phyloP scores from a whole-genome alignment of 2,329 filamentous ascomycete species.

The Hypoxylon sp. region DNA sequence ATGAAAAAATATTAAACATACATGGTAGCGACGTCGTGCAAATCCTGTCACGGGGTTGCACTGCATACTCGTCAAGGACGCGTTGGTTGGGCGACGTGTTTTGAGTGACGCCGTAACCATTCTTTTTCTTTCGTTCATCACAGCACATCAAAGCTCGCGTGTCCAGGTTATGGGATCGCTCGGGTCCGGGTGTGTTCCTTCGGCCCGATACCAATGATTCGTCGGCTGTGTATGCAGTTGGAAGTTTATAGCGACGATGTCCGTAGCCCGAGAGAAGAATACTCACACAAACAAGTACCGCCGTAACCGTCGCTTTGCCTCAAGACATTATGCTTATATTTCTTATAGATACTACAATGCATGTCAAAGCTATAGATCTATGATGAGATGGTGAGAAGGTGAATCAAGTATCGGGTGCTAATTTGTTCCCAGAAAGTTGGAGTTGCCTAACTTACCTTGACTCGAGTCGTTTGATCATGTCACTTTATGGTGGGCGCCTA shows the following conservation, averaged over 20 bases:
- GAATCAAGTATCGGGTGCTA: not conserved
- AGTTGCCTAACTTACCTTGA: no score
- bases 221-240: slow-evolving; percentile 6
- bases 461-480: not conserved
- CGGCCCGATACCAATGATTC: slow-evolving; percentile 30
- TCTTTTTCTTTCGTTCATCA: slow-evolving; percentile 10
- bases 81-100: slow-evolving; percentile 20
- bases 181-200: slow-evolving; percentile 5
- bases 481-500: not conserved
- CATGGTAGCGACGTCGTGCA: slow-evolving; percentile 15
- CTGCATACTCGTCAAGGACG: slow-evolving; percentile 25
- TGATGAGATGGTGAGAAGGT: not conserved
- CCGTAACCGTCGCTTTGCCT: not conserved
- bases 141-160: slow-evolving; percentile 5
- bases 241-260: not conserved
- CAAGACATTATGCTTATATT: not conserved
- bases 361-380: not conserved
- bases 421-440: not conserved
- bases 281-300: not conserved
- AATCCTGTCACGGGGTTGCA: slow-evolving; percentile 24
- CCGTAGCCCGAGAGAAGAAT: not conserved
- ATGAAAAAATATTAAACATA: slow-evolving; percentile 18
- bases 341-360: not conserved
- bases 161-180: slow-evolving; percentile 13
- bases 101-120: slow-evolving; percentile 21